Evolutionary conservation across 495 filamentous ascomycete genomes (phyloP), one percentile per base, ranked within the genome.

Genomic region (Melanomma pulvis-pyrius): DNA sequence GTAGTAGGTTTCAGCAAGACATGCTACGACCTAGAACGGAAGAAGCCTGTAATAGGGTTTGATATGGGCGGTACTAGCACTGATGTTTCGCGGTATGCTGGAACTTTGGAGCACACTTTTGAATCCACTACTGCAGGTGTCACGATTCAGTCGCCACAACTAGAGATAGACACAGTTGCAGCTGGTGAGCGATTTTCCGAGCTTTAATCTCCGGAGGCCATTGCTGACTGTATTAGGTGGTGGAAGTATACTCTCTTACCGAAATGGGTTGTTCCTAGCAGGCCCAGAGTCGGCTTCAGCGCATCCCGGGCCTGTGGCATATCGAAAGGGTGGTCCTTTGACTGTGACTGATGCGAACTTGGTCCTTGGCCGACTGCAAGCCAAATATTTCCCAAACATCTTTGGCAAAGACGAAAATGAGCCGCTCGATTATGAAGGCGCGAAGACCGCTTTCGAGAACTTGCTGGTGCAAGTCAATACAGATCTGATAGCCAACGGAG

Each of bases 131-230:
- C 66, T 26, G 75, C 75, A 8, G 77, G 73, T 26, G 65, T 74
- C 1, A 71, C 75, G 12, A 72, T 78, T 50, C 70, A 74, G 29
- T 60, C 71, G 0, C 77, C 77, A 6, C 74, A 75, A 67, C 66
- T 78, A 8, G 74, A 78, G 26, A 70, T 79, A 12, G 70, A 68
- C 34, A 79, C 76, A 1, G 79, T 82, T 22, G 80, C 80, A 32
- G 78, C 80, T 17, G 59, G 46, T 52, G 32, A 50, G 58, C 19
- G 3, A 25, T 22, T 28, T 12, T 48, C 11, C 19, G 0, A 25
- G 15, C 22, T 1, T 59, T n/a, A 17, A 44, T 44, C n/a, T n/a
- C n/a, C n/a, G n/a, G n/a, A n/a, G n/a, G n/a, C 36, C 24, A 29
- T 15, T 56, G 21, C 25, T 30, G 24, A 39, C 17, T 59, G 5